Evolutionary conservation across 2,329 filamentous ascomycete genomes (phyloP), one percentile per base, ranked within the genome.

Genomic region (Fusarium incarnatum): DNA sequence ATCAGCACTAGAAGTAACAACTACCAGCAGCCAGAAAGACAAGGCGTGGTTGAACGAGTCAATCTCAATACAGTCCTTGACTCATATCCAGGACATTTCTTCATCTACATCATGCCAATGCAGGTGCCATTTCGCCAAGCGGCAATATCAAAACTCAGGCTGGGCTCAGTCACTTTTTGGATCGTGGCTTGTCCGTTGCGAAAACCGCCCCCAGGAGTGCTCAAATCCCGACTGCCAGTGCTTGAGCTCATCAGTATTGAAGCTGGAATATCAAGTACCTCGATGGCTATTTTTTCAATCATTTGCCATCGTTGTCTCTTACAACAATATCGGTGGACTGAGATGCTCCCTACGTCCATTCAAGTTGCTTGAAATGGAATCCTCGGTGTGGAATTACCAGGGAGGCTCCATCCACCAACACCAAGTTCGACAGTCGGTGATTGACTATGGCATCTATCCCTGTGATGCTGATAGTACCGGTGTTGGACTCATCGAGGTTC

Each of bases 131-230:
- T 67, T 67, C 25, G 28, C 30, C 0, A 11, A 59, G 34, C 42
- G 3, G 1, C 48, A 44, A 15, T 60, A 54, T 7, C 30, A 28
- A 47, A 60, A 10, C 20, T 27, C 57, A 11, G 23, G 22, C 2
- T 70, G 68, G 67, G 22, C 32, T 4, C n/a, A 53, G 11, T 32
- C 63, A 20, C 37, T 70, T 3, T 22, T 70, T 10, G 68, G 62
- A 0, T 67, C 62, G 4, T 70, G 58, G 49, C 67, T 70, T 27
- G 44, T 70, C 2, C 37, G 20, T 16, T 67, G 47, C 22, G 45
- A 42, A 1, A 45, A 46, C 6, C 22, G 42, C 1, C 18, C 50
- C 6, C 25, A 34, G 13, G 11, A 48, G 4, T 70, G 67, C 18
- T 64, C 60, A 1, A 22, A 46, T 18, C 34, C 45, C 6, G 20